These are phyloP conservation scores for Trichoderma sp. DNA, from an alignment of 2,329 filamentous ascomycete species.

Conservation along the genomic window DNA sequence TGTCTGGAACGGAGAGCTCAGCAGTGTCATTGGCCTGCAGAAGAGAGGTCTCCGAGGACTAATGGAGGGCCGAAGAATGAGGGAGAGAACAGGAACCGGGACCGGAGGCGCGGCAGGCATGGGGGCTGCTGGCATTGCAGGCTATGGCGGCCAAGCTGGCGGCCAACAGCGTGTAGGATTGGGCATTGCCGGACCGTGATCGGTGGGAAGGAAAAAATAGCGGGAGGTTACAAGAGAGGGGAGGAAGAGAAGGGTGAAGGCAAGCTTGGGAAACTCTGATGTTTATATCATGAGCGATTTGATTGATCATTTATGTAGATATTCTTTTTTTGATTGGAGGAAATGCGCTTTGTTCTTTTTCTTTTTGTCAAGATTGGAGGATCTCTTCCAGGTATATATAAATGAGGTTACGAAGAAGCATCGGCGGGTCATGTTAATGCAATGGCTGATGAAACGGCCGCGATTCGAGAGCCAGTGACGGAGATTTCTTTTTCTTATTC, in stretches of 20 bases:
- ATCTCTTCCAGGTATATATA: slow-evolving; percentile 15
- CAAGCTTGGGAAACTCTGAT: neutral
- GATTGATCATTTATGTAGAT: slow-evolving; percentile 18
- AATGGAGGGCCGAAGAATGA: slow-evolving; percentile 89
- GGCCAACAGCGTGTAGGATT: slow-evolving; percentile 49
- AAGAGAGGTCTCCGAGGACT: slow-evolving; percentile 88
- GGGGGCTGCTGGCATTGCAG: slow-evolving; percentile 28
- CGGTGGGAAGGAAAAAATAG: neutral
- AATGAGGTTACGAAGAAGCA: slow-evolving; percentile 12
- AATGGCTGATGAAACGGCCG: slow-evolving; percentile 8
- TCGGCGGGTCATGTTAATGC: slow-evolving; percentile 4
- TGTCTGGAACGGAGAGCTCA: slow-evolving; percentile 78
- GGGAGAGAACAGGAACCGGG: slow-evolving; percentile 64
- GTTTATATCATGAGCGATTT: slow-evolving; percentile 19
- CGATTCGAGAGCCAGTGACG: neutral
- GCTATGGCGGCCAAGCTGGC: slow-evolving; percentile 25
- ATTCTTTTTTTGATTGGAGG: slow-evolving; percentile 17
- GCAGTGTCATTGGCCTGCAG: slow-evolving; percentile 91
- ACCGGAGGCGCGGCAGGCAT: slow-evolving; percentile 27
- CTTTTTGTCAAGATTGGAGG: slow-evolving; percentile 18
- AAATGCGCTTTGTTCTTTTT: slow-evolving; percentile 4
- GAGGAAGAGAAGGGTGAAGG: neutral
- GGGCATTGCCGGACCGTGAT: slow-evolving; percentile 50
- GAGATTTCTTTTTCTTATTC: neutral
- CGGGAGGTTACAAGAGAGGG: neutral